These are phyloP conservation scores for Elsinoe ampelina DNA, from an alignment of 2,329 filamentous ascomycete species.

Conservation along the genomic window DNA sequence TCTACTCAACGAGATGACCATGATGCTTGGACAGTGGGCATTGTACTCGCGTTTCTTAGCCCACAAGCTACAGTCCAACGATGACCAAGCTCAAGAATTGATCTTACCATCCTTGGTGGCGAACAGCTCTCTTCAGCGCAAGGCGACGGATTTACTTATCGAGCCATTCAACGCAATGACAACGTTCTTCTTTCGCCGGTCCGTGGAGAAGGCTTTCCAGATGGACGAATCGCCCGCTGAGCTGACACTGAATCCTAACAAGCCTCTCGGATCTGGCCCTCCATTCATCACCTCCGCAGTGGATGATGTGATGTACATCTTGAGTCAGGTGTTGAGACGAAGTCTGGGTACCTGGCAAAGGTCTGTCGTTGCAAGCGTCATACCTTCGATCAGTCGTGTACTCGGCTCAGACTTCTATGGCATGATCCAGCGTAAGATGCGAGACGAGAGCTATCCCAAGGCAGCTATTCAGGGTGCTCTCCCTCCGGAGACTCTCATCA, in stretches of 20 bases:
- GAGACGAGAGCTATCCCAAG: conserved; percentile 86
- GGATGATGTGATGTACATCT: conserved; percentile 99
- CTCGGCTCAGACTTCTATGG: conserved; percentile 84
- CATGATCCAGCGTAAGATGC: conserved; percentile 97
- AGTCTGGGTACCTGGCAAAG: conserved; percentile 78
- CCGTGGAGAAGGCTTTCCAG: conserved; percentile 95
- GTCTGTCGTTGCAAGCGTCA: conserved; percentile 64
- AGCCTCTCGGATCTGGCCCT: conserved; percentile 62
- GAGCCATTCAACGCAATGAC: conserved; percentile 85
- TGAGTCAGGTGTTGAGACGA: conserved; percentile 81
- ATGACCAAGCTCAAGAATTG: conserved; percentile 29
- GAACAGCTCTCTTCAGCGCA: conserved; percentile 71
- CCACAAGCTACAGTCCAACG: conserved; percentile 54
- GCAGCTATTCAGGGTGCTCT: conserved; percentile 66
- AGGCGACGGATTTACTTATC: conserved; percentile 64
- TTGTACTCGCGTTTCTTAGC: conserved; percentile 84
- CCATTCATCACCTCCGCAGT: conserved; percentile 93
- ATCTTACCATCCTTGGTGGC: conserved; percentile 63
- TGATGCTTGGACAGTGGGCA: conserved; percentile 92
- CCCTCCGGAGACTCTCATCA: conserved; percentile 78
- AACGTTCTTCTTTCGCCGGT: conserved; percentile 91
- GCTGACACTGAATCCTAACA: conserved; percentile 65
- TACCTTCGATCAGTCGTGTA: conserved; percentile 70
- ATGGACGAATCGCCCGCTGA: conserved; percentile 79
- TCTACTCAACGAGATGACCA: conserved; percentile 73